Base-by-base conservation (phyloP, 306 rosid species). In the Rosa persica region DNA sequence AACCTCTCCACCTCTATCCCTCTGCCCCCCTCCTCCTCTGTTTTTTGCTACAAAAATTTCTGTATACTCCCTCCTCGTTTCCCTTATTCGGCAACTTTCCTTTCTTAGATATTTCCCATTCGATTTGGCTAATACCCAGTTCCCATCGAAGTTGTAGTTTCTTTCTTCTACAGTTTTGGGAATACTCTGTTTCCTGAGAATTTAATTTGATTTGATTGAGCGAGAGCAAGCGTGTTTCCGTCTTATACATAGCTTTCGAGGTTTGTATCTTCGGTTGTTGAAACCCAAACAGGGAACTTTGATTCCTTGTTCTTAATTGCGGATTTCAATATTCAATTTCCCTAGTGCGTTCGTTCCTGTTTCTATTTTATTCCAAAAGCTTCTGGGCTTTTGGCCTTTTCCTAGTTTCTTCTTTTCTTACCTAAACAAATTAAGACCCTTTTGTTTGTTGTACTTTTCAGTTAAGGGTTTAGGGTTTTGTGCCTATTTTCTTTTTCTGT, bases 401-500 rank as follows among this genome's bases (percentile, higher is more conserved):
- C 73, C 42, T 27, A 39, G 2, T 46, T 65, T 20, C 81, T 4
- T 34, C 70, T 73, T 38, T 39, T 76, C 68, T 22, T 43, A 61
- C 57, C 70, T 77, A 48, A 54, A 52, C 5, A 7, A 43, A 43
- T 30, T 72, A 38, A 55, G 6, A 34, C 44, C 81, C 81, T 84
- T 73, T 80, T 10, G 66, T 73, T 74, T 74, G 69, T 70, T 79
- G 72, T 52, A 68, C 83, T 72, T 81, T 62, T 13, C 67, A 58
- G 65, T 62, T 55, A 13, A 85, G 90, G 96, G 97, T 90, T 90
- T 92, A 88, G 90, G 97, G 94, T 87, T 92, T 87, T 85, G 77
- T 42, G 8, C 19, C 34, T 44, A n/a, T 69, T 79, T 67, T 74
- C 10, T n/a, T 38, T 38, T 13, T n/a, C 66, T 30, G 40, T 55